Evolutionary conservation across 495 filamentous ascomycete species (phyloP), one percentile per base, ranked within the genome.

Genomic region (Ramalina intermedia): DNA sequence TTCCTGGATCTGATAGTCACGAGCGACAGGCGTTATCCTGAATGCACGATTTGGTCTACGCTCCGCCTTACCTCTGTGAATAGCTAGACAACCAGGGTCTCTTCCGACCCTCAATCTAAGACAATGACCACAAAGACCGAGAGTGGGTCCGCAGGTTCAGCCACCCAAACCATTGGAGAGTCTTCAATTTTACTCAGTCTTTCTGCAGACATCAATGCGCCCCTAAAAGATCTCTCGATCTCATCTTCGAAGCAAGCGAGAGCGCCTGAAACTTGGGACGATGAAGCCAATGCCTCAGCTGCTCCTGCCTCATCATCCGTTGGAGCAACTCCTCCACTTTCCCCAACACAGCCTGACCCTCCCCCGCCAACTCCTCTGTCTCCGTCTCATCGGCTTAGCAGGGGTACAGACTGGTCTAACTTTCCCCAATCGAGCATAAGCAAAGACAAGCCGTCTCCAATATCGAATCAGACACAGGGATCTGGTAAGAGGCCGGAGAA

Each of bases 201-300:
- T 11, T 33, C 29, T 13, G 29, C 29, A 43, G 70, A 71, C 51
- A 60, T 72, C 39, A 65, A 74, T 52, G 62, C 66, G 23, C 70
- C 67, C 21, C 60, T 74, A 20, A 62, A 66, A 47, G 49, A 60
- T 33, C 67, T 80, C 37, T 61, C 67, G 50, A 68, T 76, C 55
- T 46, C 55, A 17, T 53, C 53, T 55, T 60, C 39, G 12, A 51
- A 27, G 49, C 66, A 46, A 18, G 9, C 58, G 4, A 66, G 63
- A 41, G 52, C 60, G 24, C 57, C 69, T 35, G 86, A 91, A 58
- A 88, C 84, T 52, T 93, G 87, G 87, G 87, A 94, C 65, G 85
- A 88, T 61, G 86, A 85, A 47, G 63, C 71, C 54, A 29, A 69
- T 58, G 27, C 60, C 9, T 63, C 63, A 45, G 45, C 58, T 16